These are phyloP conservation scores for Mycena sanguinolenta DNA, from an alignment of 768 basidiomycete genomes.

Conservation along the genomic window DNA sequence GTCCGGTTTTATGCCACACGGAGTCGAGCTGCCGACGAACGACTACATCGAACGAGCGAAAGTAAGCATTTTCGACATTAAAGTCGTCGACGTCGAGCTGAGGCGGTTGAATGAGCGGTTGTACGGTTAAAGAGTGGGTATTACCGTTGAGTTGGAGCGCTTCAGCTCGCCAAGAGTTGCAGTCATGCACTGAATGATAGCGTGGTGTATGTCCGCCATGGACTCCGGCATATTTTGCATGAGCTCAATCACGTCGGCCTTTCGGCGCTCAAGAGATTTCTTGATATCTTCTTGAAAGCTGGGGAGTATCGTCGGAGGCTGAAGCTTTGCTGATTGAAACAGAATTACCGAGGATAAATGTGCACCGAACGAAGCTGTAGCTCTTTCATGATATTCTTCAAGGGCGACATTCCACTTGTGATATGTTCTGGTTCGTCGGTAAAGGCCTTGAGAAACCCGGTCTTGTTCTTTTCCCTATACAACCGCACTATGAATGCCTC, in stretches of 20 bases:
- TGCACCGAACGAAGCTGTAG: slow-evolving; percentile 90
- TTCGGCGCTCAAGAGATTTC: slow-evolving; percentile 81
- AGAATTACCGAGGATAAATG: slow-evolving; percentile 86
- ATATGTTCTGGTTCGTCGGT: slow-evolving; percentile 97
- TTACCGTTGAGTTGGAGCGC: slow-evolving; percentile 79
- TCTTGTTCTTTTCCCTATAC: slow-evolving; percentile 89
- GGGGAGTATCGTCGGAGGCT: not conserved
- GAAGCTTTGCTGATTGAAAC: no score
- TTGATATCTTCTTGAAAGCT: slow-evolving; percentile 95
- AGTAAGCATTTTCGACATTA: slow-evolving; percentile 93
- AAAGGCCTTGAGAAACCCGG: slow-evolving; percentile 96
- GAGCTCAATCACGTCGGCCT: slow-evolving; percentile 93
- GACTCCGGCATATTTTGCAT: slow-evolving; percentile 86
- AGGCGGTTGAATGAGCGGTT: not conserved
- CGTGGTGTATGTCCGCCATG: slow-evolving; percentile 94
- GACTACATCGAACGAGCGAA: slow-evolving; percentile 90
- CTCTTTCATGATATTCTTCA: slow-evolving; percentile 94
- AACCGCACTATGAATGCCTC: slow-evolving; percentile 96
- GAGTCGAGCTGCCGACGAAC: slow-evolving; percentile 92
- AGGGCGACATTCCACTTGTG: slow-evolving; percentile 90
- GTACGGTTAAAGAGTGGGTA: slow-evolving; percentile 12
- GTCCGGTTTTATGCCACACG: slow-evolving; percentile 97
- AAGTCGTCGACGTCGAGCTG: slow-evolving; percentile 96
- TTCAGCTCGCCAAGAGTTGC: slow-evolving; percentile 91
- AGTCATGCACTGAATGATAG: slow-evolving; percentile 95